Percentiles rank a stretch among this genome's conserved stretches.
Evolutionary conservation across 2,329 filamentous ascomycete species (phyloP).

Genomic region (Penicillium sp.): DNA sequence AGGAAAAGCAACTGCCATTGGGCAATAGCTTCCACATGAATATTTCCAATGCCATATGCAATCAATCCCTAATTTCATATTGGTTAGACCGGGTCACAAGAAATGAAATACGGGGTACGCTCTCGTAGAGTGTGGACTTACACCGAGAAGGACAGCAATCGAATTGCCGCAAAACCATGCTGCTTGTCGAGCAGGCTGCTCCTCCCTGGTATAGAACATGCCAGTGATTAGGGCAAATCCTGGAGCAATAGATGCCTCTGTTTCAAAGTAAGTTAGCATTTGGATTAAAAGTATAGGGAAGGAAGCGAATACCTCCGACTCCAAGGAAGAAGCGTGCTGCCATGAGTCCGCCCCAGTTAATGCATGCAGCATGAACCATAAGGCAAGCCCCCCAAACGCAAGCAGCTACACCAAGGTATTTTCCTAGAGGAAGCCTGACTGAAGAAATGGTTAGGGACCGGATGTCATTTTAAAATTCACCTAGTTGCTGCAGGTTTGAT

Average conservation of each 20-base stretch:
- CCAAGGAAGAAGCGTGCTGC: slow-evolving; percentile 42
- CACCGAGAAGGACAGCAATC: slow-evolving; percentile 24
- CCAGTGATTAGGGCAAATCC: slow-evolving; percentile 41
- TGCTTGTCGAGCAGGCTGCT: slow-evolving; percentile 36
- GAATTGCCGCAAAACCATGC: slow-evolving; percentile 39
- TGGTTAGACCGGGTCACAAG: background rate
- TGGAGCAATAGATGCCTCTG: slow-evolving; percentile 31
- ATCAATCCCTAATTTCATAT: slow-evolving; percentile 4
- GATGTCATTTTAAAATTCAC: too few species aligned
- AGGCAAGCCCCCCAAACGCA: slow-evolving; percentile 36
- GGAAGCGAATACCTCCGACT: slow-evolving; percentile 14
- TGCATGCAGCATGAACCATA: slow-evolving; percentile 35
- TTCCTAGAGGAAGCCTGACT: slow-evolving; percentile 34
- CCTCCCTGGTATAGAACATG: slow-evolving; percentile 37
- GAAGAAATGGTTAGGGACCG: background rate
- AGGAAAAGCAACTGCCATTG: slow-evolving; percentile 18
- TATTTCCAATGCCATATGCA: slow-evolving; percentile 18
- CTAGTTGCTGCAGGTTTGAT: slow-evolving; percentile 13
- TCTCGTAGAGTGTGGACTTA: background rate
- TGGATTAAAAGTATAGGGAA: background rate
- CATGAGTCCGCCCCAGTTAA: slow-evolving; percentile 37
- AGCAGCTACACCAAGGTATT: slow-evolving; percentile 29
- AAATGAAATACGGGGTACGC: background rate
- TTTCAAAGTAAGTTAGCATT: background rate
- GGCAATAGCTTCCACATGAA: slow-evolving; percentile 5